A percentile compares a stretch with the other conserved stretches of the same genome.
These are phyloP conservation scores for Balansia obtecta DNA, from an alignment of 2,329 filamentous ascomycete genomes.

Conservation along the genomic window DNA sequence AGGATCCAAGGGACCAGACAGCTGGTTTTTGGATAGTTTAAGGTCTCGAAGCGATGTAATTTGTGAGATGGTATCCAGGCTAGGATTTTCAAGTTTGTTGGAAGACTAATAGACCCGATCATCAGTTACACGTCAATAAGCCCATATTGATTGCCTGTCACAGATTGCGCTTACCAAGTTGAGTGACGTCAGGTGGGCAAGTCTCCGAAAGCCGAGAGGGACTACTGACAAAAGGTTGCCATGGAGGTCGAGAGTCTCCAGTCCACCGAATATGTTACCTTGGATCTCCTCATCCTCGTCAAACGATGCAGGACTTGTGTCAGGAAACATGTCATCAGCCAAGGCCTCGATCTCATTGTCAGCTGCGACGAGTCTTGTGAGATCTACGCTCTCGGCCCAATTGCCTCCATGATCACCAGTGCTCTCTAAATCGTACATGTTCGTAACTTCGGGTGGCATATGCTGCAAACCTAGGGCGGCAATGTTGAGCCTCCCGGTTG, in stretches of 20 bases:
- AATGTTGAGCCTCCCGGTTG: constrained; percentile 76
- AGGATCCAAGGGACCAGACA: constrained; percentile 55
- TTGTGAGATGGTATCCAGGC: constrained; percentile 61
- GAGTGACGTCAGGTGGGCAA: constrained; percentile 64
- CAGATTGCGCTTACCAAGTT: constrained; percentile 52
- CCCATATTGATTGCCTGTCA: background rate
- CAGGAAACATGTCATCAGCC: constrained; percentile 67
- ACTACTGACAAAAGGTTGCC: constrained; percentile 64
- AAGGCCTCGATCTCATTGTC: constrained; percentile 78
- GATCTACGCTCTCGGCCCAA: constrained; percentile 87
- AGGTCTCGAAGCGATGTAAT: constrained; percentile 64
- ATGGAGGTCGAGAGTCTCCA: constrained; percentile 76
- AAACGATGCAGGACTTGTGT: constrained; percentile 43
- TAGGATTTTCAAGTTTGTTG: constrained; percentile 64
- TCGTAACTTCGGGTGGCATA: constrained; percentile 71
- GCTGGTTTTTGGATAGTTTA: constrained; percentile 64
- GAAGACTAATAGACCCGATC: constrained; percentile 44
- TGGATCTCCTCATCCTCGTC: constrained; percentile 52
- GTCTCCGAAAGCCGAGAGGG: constrained; percentile 61
- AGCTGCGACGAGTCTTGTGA: constrained; percentile 72
- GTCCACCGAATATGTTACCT: constrained; percentile 66
- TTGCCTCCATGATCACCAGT: constrained; percentile 50
- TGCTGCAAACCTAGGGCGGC: constrained; percentile 68
- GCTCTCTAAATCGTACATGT: constrained; percentile 77
- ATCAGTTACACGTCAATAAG: constrained; percentile 12